phyloP scores from a whole-genome alignment of 1,139 yeast species.

The Hyphopichia buzzinii region DNA sequence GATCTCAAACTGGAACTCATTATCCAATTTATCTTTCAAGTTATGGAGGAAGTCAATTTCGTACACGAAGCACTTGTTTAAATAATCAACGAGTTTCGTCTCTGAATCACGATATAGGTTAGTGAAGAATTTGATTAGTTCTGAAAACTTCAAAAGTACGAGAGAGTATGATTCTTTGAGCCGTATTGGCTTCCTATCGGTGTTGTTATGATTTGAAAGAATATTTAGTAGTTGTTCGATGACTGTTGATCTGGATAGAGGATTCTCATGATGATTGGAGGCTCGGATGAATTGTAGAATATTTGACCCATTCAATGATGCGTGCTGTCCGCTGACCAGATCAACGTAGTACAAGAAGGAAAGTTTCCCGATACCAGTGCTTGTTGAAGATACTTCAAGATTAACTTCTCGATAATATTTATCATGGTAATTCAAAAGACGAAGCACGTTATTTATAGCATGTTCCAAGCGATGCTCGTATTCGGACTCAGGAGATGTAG shows the following conservation, averaged over 20 bases:
- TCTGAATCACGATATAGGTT: constrained; percentile 22
- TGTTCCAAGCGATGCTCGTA: constrained; percentile 17
- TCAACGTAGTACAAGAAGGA: constrained; percentile 8
- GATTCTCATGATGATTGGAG: constrained; percentile 6
- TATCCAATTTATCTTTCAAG: constrained; percentile 16
- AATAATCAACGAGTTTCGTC: constrained; percentile 14
- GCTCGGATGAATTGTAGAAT: constrained; percentile 15
- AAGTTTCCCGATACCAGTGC: constrained; percentile 7
- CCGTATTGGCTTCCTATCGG: constrained; percentile 17
- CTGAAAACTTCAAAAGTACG: constrained; percentile 18
- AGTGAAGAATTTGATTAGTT: constrained; percentile 20
- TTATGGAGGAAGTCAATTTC: constrained; percentile 19
- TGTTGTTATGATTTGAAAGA: constrained; percentile 10
- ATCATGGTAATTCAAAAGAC: constrained; percentile 15
- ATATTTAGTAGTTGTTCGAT: constrained; percentile 10
- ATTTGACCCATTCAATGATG: constrained; percentile 8
- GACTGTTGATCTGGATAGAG: constrained; percentile 6
- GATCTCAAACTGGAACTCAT: constrained; percentile 12
- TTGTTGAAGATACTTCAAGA: constrained; percentile 8
- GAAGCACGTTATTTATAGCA: constrained; percentile 14
- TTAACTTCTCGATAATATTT: constrained; percentile 12
- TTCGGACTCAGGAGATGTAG: constrained; percentile 7
- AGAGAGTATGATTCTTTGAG: constrained; percentile 19
- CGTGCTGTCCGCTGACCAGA: not conserved
- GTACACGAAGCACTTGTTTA: constrained; percentile 19